Conservation (phyloP, 495 filamentous ascomycete genomes). For the Delitschia confertaspora region DNA sequence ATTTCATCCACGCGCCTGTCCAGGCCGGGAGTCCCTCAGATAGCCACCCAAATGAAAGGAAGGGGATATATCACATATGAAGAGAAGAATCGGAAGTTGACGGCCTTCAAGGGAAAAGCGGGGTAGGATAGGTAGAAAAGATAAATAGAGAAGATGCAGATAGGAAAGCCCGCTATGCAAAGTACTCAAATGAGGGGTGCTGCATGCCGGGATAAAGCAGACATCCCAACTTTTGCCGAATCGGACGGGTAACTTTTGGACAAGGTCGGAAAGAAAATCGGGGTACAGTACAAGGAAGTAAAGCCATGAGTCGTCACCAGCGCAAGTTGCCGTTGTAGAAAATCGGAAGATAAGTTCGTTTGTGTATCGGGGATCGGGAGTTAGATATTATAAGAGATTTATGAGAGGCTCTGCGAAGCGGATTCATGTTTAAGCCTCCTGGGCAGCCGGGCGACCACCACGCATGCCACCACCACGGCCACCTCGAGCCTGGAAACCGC, state of each 20-base stretch:
- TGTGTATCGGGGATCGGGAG: no score
- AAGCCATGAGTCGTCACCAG: conserved; percentile 25
- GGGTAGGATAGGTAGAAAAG: conserved; percentile 12
- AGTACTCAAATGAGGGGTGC: conserved; percentile 11
- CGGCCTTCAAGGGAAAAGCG: not conserved
- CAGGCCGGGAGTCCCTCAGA: conserved; percentile 9
- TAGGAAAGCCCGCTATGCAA: conserved; percentile 25
- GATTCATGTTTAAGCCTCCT: conserved; percentile 30
- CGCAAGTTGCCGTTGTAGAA: no score
- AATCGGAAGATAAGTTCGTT: no score
- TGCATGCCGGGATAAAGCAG: conserved; percentile 6
- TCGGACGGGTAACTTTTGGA: conserved; percentile 12
- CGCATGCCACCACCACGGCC: conserved; percentile 32
- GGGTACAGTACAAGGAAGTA: conserved; percentile 23
- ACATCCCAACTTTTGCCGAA: conserved; percentile 21
- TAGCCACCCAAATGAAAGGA: conserved; percentile 16
- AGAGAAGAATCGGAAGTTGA: conserved; percentile 7
- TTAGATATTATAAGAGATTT: no score
- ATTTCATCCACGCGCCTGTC: conserved; percentile 6
- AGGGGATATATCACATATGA: conserved; percentile 5
- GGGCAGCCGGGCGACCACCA: conserved; percentile 45
- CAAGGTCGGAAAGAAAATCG: conserved; percentile 7
- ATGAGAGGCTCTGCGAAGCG: not conserved
- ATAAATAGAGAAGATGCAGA: conserved; percentile 22
- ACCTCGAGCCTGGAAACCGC: conserved; percentile 45